A percentile compares a stretch with the other conserved stretches of the same genome.
Evolutionary conservation across 2,329 filamentous ascomycete genomes (phyloP).

Genomic region (Exophiala bonariae): DNA sequence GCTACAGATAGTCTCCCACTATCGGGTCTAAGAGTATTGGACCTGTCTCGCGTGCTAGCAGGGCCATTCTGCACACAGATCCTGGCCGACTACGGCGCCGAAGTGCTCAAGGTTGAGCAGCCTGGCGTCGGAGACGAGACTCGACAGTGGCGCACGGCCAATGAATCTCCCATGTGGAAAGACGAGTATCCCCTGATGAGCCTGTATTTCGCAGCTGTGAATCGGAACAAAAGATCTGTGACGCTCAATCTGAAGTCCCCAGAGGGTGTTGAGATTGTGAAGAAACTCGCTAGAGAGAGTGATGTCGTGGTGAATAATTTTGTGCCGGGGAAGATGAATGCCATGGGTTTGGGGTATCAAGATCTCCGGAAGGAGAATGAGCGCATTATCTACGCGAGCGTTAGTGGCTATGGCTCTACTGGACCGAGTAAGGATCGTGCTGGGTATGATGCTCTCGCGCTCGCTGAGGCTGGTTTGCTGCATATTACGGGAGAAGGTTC

Average conservation of each 20-base stretch:
- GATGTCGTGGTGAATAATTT: slow-evolving; percentile 26
- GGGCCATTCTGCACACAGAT: slow-evolving; percentile 27
- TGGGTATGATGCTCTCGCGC: slow-evolving; percentile 27
- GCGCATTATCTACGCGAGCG: slow-evolving; percentile 50
- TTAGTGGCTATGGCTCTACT: slow-evolving; percentile 54
- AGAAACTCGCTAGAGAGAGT: slow-evolving; percentile 9
- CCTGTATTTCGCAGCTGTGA: slow-evolving; percentile 18
- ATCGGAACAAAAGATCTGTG: slow-evolving; percentile 20
- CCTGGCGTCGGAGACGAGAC: slow-evolving; percentile 25
- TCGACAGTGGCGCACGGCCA: slow-evolving; percentile 21
- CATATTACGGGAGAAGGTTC: slow-evolving; percentile 24
- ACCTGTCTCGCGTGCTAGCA: slow-evolving; percentile 26
- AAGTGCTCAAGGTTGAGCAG: slow-evolving; percentile 31
- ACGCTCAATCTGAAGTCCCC: slow-evolving; percentile 19
- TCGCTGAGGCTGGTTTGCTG: slow-evolving; percentile 25
- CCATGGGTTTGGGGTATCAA: slow-evolving; percentile 42
- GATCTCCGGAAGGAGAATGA: slow-evolving; percentile 44
- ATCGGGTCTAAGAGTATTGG: slow-evolving; percentile 19
- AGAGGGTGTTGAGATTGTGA: slow-evolving; percentile 12
- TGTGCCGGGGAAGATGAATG: slow-evolving; percentile 45
- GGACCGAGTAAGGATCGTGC: slow-evolving; percentile 38
- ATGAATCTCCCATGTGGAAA: slow-evolving; percentile 23
- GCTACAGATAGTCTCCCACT: slow-evolving; percentile 9
- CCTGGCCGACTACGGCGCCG: slow-evolving; percentile 26
- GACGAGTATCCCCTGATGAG: slow-evolving; percentile 8